Conservation (phyloP, 192 early-diverging fungal genomes). For the Ambispora gerdemannii region DNA sequence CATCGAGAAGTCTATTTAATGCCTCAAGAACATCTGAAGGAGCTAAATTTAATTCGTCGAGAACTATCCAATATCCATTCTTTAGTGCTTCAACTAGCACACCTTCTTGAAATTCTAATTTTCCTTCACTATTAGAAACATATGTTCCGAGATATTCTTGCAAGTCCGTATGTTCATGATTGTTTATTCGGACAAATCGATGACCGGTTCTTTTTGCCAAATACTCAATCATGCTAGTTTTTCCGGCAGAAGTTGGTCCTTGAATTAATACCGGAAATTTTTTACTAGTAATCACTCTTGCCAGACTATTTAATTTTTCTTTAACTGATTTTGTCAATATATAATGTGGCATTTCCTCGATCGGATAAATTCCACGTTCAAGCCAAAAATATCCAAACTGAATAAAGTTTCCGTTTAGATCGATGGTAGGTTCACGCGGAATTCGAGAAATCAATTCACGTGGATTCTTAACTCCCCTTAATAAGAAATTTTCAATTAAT, state of each 20-base stretch:
- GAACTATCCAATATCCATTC: slow-evolving; percentile 95
- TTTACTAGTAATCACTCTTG: slow-evolving; percentile 86
- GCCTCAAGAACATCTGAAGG: slow-evolving; percentile 98
- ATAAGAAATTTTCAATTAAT: slow-evolving; percentile 57
- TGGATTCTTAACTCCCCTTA: slow-evolving; percentile 57
- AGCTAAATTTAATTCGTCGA: slow-evolving; percentile 98
- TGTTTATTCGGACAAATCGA: slow-evolving; percentile 95
- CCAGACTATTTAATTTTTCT: slow-evolving; percentile 79
- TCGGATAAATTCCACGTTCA: slow-evolving; percentile 46
- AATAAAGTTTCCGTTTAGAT: slow-evolving; percentile 55
- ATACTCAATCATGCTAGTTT: slow-evolving; percentile 98
- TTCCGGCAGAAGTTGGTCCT: slow-evolving; percentile 96
- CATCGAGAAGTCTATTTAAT: slow-evolving; percentile 93
- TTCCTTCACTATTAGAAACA: slow-evolving; percentile 74
- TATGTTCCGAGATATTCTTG: slow-evolving; percentile 97
- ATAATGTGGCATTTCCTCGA: slow-evolving; percentile 53
- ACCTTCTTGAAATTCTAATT: slow-evolving; percentile 94
- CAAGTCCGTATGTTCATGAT: slow-evolving; percentile 98
- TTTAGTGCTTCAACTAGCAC: slow-evolving; percentile 89
- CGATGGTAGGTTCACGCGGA: slow-evolving; percentile 48
- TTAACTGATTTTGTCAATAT: slow-evolving; percentile 88
- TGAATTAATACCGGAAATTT: slow-evolving; percentile 96
- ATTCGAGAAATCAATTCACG: slow-evolving; percentile 55
- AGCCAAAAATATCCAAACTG: slow-evolving; percentile 90
- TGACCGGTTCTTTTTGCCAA: slow-evolving; percentile 89